These are phyloP conservation scores for Ceratocystis ficicola DNA, from an alignment of 2,329 filamentous ascomycete genomes.

Conservation along the genomic window DNA sequence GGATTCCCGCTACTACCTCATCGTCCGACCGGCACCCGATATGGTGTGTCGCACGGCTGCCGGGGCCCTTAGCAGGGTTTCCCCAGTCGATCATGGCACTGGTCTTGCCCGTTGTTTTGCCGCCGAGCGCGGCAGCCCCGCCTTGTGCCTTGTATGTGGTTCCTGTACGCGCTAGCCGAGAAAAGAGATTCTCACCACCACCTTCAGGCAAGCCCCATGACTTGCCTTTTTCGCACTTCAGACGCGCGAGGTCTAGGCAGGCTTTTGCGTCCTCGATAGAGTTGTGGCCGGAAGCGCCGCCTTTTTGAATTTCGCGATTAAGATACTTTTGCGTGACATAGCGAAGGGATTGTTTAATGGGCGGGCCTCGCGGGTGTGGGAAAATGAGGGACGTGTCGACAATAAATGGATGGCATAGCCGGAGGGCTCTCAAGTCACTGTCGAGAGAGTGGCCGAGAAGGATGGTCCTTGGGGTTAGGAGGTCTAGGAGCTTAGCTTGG, in stretches of 20 bases:
- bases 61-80: conserved; percentile 51
- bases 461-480: conserved; percentile 61
- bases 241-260: conserved; percentile 82
- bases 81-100: conserved; percentile 85
- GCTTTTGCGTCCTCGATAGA: conserved; percentile 85
- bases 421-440: conserved; percentile 71
- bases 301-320: conserved; percentile 75
- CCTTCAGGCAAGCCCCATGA: conserved; percentile 70
- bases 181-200: conserved; percentile 79
- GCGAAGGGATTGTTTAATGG: conserved; percentile 81
- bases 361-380: conserved; percentile 78
- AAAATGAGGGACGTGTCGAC: conserved; percentile 85
- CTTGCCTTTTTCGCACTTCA: conserved; percentile 89
- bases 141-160: conserved; percentile 51
- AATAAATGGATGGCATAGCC: conserved; percentile 81
- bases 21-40: conserved; percentile 49
- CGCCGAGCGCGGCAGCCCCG: conserved; percentile 44
- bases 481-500: conserved; percentile 58
- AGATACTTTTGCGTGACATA: conserved; percentile 81
- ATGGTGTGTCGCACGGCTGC: conserved; percentile 43
- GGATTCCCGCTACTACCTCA: conserved; percentile 42
- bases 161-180: conserved; percentile 56
- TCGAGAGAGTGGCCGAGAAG: conserved; percentile 72
- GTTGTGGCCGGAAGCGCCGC: conserved; percentile 65
- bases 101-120: conserved; percentile 45